Evolutionary conservation across 2,329 filamentous ascomycete species (phyloP).

Genomic region (Ophiostoma triangulosporum): DNA sequence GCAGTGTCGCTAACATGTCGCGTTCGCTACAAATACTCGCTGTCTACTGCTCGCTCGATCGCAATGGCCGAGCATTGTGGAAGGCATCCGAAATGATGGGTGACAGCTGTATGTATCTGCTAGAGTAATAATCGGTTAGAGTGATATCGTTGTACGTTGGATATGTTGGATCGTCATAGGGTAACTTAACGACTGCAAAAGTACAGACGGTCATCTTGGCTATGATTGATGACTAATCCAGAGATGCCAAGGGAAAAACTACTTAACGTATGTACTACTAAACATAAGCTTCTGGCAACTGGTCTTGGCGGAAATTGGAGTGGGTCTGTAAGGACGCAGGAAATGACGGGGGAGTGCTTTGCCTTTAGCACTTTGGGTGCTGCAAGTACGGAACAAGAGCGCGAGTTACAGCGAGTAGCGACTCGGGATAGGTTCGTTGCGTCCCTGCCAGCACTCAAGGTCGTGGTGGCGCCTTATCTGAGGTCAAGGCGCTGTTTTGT

Average conservation of each 20-base stretch:
- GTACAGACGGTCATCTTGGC: background rate
- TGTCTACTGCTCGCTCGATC: background rate
- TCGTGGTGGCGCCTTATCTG: too few relatives aligned
- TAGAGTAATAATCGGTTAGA: too few relatives aligned
- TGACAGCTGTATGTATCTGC: too few relatives aligned
- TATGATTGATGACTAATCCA: background rate
- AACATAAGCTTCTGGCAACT: constrained; percentile 3
- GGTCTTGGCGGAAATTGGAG: constrained; percentile 6
- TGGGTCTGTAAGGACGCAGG: constrained; percentile 3
- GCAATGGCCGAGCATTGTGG: too few relatives aligned
- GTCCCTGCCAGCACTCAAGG: too few relatives aligned
- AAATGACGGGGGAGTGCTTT: constrained; percentile 2
- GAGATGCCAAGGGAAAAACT: background rate
- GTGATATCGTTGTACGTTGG: too few relatives aligned
- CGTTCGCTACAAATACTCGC: constrained; percentile 1
- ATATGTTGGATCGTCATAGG: background rate
- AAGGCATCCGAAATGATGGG: background rate
- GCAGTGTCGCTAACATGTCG: background rate
- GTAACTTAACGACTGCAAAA: background rate
- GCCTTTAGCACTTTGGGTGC: background rate
- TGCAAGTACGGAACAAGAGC: constrained; percentile 8
- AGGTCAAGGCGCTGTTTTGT: too few relatives aligned
- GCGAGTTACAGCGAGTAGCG: constrained; percentile 8
- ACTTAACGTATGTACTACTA: too few relatives aligned
- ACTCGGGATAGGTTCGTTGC: background rate